A percentile compares a stretch with the other conserved stretches of the same genome.
These are phyloP conservation scores for Prunus dulcis DNA, from an alignment of 306 rosid genomes.

Conservation along the genomic window DNA sequence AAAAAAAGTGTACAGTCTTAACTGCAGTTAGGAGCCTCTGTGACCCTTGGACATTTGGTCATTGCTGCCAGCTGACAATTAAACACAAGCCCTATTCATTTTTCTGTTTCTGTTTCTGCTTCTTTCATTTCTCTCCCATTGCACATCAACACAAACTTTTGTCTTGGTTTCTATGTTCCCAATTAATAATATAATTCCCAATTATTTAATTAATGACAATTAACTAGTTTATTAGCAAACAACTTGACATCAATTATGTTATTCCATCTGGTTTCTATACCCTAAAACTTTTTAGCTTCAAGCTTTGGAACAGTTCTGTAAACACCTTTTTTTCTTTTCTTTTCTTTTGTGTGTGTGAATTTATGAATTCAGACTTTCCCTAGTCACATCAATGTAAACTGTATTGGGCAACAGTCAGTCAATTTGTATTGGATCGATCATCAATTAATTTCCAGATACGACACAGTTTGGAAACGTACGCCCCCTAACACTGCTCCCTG, in stretches of 20 bases:
- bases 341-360: not conserved
- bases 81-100: not conserved
- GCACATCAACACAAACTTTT: not conserved
- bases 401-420: not conserved
- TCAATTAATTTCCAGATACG: not conserved
- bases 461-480: not conserved
- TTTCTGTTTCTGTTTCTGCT: not conserved
- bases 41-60: conserved; percentile 11
- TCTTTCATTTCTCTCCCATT: not conserved
- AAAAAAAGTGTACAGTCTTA: conserved; percentile 21
- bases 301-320: not conserved
- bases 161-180: not conserved
- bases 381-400: not conserved
- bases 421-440: not conserved
- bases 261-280: not conserved
- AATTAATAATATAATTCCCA: not conserved
- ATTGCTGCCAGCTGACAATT: not conserved
- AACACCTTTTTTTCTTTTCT: not conserved
- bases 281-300: not conserved
- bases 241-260: not conserved
- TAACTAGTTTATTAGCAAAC: not conserved
- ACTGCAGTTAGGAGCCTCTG: conserved; percentile 42
- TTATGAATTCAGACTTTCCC: not conserved
- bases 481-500: not conserved
- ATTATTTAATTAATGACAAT: too few relatives aligned